These are phyloP conservation scores for Geotrichum macrosporum DNA, from an alignment of 1,139 yeast genomes.

Conservation along the genomic window DNA sequence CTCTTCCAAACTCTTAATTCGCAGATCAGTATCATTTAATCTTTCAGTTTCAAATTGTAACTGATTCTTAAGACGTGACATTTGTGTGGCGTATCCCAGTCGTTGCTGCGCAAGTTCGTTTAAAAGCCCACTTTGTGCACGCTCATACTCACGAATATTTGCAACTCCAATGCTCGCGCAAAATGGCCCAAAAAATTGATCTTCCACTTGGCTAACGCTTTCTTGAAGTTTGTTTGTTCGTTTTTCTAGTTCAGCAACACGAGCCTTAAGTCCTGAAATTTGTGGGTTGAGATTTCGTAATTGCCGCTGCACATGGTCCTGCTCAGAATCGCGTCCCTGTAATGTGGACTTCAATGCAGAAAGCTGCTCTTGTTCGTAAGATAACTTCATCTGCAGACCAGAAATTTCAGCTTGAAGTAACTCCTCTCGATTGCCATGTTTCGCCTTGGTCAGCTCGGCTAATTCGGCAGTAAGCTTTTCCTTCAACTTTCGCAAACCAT, in stretches of 20 bases:
- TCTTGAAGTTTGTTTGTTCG: conserved; percentile 34
- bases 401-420: conserved; percentile 52
- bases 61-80: conserved; percentile 59
- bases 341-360: conserved; percentile 50
- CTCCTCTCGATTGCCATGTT: conserved; percentile 53
- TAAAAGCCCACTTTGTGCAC: conserved; percentile 53
- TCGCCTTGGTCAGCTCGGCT: conserved; percentile 46
- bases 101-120: conserved; percentile 62
- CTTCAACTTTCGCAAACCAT: conserved; percentile 53
- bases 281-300: conserved; percentile 24
- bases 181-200: conserved; percentile 50
- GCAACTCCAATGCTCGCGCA: conserved; percentile 51
- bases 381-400: conserved; percentile 51
- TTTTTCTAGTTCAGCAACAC: conserved; percentile 28
- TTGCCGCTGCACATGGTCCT: conserved; percentile 45
- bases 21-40: conserved; percentile 45
- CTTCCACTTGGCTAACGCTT: conserved; percentile 28
- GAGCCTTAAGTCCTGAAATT: conserved; percentile 22
- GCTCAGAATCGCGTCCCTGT: conserved; percentile 53
- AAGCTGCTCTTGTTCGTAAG: conserved; percentile 50
- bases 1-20: conserved; percentile 43
- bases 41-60: conserved; percentile 61
- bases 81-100: conserved; percentile 55
- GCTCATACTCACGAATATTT: conserved; percentile 61
- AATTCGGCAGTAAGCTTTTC: conserved; percentile 58